Conservation (phyloP, 2,329 filamentous ascomycete species). For the Bipolaris sorokiniana region DNA sequence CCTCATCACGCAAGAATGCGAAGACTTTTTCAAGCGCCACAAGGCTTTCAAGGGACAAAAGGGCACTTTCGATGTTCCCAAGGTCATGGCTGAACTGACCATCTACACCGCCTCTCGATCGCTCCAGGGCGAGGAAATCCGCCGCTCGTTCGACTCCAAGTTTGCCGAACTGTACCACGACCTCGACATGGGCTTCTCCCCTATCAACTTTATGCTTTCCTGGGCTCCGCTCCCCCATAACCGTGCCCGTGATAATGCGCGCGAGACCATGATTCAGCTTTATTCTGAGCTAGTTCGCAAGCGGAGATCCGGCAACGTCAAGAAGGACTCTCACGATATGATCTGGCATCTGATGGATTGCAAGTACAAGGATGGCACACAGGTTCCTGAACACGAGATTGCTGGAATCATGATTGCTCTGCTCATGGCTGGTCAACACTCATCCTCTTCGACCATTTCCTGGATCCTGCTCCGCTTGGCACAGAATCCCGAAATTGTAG, state of each 20-base stretch:
- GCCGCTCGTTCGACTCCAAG: constrained; percentile 77
- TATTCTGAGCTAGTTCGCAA: constrained; percentile 83
- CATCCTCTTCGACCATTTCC: constrained; percentile 79
- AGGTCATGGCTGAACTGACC: constrained; percentile 82
- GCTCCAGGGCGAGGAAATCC: constrained; percentile 83
- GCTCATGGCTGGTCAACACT: constrained; percentile 91
- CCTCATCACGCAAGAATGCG: constrained; percentile 77
- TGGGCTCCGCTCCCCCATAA: constrained; percentile 92
- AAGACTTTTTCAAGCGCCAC: constrained; percentile 72
- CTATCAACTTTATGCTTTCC: constrained; percentile 88
- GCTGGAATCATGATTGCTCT: constrained; percentile 95
- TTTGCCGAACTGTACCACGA: constrained; percentile 87
- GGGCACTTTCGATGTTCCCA: constrained; percentile 74
- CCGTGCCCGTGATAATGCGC: constrained; percentile 77
- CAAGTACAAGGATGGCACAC: constrained; percentile 80
- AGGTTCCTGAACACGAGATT: constrained; percentile 81
- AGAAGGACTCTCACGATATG: constrained; percentile 70
- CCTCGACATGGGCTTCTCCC: constrained; percentile 86
- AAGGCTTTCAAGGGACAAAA: constrained; percentile 70
- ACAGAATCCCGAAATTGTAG: constrained; percentile 74
- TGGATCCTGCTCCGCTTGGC: constrained; percentile 87
- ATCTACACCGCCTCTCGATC: constrained; percentile 89
- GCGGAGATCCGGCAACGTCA: constrained; percentile 63
- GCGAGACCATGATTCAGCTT: constrained; percentile 78
- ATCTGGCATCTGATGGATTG: constrained; percentile 90